Evolutionary conservation across 2,329 filamentous ascomycete species (phyloP).

Genomic region (Rhynchosporium graminicola): DNA sequence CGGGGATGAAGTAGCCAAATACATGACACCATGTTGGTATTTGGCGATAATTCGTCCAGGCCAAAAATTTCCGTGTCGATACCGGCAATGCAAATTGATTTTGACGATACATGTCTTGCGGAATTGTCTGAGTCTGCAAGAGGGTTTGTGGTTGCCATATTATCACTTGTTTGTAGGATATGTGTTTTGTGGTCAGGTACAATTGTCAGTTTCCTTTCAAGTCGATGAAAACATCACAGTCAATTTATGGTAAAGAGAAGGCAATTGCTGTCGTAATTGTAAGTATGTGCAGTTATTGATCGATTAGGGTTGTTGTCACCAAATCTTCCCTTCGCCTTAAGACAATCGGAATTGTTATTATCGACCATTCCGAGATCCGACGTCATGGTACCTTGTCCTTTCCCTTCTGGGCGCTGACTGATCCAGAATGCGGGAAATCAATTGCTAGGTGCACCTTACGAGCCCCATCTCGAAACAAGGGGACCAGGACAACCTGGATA

Average conservation of each 20-base stretch:
- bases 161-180: background rate
- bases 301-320: background rate
- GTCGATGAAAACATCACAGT: no score
- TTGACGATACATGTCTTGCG: conserved; percentile 55
- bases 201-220: background rate
- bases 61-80: conserved; percentile 81
- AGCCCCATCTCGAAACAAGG: conserved; percentile 11
- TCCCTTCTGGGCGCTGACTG: conserved; percentile 4
- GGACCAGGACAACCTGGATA: background rate
- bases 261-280: background rate
- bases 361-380: conserved; percentile 7
- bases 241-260: no score
- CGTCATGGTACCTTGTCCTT: conserved; percentile 11
- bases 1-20: conserved; percentile 93
- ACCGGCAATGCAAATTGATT: conserved; percentile 72
- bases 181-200: no score
- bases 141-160: conserved; percentile 30
- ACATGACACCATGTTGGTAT: conserved; percentile 62
- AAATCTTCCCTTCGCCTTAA: background rate
- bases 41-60: conserved; percentile 66
- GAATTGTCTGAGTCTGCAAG: conserved; percentile 22
- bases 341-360: background rate
- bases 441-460: background rate
- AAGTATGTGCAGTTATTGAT: no score
- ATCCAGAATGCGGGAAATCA: conserved; percentile 16